phyloP scores from a whole-genome alignment of 768 basidiomycete genomes.

The Mycena vulgaris region DNA sequence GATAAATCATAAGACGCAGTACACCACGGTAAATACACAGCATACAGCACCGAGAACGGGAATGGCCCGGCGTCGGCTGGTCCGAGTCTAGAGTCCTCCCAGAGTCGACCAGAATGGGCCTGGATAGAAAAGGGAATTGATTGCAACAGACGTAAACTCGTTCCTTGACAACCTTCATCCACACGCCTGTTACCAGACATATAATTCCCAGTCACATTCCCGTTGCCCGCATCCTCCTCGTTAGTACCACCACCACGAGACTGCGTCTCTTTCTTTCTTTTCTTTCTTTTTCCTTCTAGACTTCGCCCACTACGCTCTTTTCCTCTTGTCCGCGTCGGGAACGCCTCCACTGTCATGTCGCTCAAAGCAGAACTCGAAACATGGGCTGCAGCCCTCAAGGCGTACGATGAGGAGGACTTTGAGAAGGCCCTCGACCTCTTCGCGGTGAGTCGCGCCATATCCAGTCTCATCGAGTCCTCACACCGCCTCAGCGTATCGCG shows the following conservation, averaged over 20 bases:
- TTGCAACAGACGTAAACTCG: too few species aligned
- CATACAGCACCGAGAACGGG: too few species aligned
- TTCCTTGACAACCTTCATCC: conserved; percentile 9
- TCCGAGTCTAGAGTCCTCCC: too few species aligned
- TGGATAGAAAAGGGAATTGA: too few species aligned
- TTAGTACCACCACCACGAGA: conserved; percentile 52
- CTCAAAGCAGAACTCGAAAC: conserved; percentile 86
- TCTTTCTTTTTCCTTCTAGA: conserved; percentile 43
- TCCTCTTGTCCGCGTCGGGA: conserved; percentile 51
- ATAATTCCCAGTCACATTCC: neutral
- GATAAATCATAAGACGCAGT: too few species aligned
- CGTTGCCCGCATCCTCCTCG: conserved; percentile 40
- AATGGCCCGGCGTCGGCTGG: too few species aligned
- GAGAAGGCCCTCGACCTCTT: conserved; percentile 83
- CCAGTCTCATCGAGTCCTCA: conserved; percentile 16
- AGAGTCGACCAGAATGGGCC: too few species aligned
- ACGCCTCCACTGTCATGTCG: conserved; percentile 62
- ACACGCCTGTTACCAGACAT: neutral
- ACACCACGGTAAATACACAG: too few species aligned
- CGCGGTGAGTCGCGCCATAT: conserved; percentile 62
- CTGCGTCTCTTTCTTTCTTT: conserved; percentile 58
- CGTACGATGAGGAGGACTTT: conserved; percentile 91
- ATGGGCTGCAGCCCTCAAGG: conserved; percentile 90
- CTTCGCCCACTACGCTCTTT: conserved; percentile 35
- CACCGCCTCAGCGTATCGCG: conserved; percentile 72